A percentile compares a stretch with the other conserved stretches of the same genome.
Conservation (phyloP, 2,329 filamentous ascomycete species). For the Pseudogymnoascus verrucosus region DNA sequence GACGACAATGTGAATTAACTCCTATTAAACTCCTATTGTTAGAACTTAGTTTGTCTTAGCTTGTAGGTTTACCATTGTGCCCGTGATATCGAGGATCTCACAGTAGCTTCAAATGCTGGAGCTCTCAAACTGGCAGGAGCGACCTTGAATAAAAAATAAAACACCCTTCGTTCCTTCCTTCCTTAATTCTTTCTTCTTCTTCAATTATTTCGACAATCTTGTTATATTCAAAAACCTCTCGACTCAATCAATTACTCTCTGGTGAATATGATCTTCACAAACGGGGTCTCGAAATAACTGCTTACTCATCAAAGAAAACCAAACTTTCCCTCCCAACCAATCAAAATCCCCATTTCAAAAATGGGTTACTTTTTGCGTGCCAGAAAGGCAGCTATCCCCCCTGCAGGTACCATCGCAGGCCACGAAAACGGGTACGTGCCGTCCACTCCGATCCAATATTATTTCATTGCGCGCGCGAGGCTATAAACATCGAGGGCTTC, state of each 20-base stretch:
- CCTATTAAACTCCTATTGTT: not conserved
- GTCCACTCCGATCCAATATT: not conserved
- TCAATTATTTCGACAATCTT: not conserved
- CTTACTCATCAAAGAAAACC: not conserved
- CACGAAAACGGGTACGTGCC: not conserved
- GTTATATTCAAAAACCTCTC: not conserved
- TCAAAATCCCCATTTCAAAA: not conserved
- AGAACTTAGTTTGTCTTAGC: not conserved
- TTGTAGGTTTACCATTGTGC: not conserved
- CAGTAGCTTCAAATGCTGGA: not conserved
- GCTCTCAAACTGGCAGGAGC: not conserved
- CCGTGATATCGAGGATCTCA: not conserved
- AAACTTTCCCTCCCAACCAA: not conserved
- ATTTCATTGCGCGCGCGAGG: conserved; percentile 2
- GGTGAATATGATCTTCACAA: not conserved
- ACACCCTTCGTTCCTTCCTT: not conserved
- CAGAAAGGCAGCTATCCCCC: not conserved
- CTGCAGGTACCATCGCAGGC: not conserved
- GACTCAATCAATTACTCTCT: not conserved
- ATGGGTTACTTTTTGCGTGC: not conserved
- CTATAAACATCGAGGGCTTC: conserved; percentile 8
- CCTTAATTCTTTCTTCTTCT: not conserved
- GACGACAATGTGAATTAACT: not conserved
- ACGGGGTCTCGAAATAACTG: not conserved
- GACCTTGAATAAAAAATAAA: not conserved